Percentiles rank a stretch among this genome's conserved stretches.
These are phyloP conservation scores for Lasiosphaeris hirsuta DNA, from an alignment of 495 filamentous ascomycete genomes.

Conservation along the genomic window DNA sequence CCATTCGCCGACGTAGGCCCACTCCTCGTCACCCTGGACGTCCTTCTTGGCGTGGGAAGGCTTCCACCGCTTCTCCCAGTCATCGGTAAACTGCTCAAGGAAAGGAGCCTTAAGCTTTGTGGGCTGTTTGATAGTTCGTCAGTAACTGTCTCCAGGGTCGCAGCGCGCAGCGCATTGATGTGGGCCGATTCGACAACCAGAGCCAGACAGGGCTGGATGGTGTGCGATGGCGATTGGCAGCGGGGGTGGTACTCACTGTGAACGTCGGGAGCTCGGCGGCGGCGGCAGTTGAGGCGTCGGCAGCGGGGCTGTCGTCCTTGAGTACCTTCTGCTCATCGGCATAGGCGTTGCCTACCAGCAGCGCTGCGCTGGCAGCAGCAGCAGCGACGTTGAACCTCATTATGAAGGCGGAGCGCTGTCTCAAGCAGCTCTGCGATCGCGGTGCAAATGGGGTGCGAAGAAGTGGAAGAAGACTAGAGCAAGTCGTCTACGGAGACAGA, in stretches of 20 bases:
- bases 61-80: constrained; percentile 91
- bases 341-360: constrained; percentile 64
- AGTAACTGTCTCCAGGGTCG: constrained; percentile 19
- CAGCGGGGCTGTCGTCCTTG: constrained; percentile 39
- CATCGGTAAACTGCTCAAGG: constrained; percentile 96
- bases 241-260: constrained; percentile 60
- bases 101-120: constrained; percentile 86
- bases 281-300: constrained; percentile 55
- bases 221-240: constrained; percentile 11
- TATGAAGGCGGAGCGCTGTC: constrained; percentile 25
- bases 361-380: constrained; percentile 65
- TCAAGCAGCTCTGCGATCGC: constrained; percentile 17
- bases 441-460: constrained; percentile 18
- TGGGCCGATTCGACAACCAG: background rate
- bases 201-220: background rate
- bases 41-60: constrained; percentile 96
- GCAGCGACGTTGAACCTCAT: constrained; percentile 78
- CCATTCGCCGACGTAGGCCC: constrained; percentile 98
- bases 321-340: constrained; percentile 67
- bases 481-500: constrained; percentile 24
- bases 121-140: constrained; percentile 57
- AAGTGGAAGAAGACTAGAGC: constrained; percentile 14
- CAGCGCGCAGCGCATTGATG: background rate
- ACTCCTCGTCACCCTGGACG: constrained; percentile 83
- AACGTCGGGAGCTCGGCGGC: constrained; percentile 71